These are phyloP conservation scores for Monosporascus sp. DNA, from an alignment of 2,329 filamentous ascomycete species.

Conservation along the genomic window DNA sequence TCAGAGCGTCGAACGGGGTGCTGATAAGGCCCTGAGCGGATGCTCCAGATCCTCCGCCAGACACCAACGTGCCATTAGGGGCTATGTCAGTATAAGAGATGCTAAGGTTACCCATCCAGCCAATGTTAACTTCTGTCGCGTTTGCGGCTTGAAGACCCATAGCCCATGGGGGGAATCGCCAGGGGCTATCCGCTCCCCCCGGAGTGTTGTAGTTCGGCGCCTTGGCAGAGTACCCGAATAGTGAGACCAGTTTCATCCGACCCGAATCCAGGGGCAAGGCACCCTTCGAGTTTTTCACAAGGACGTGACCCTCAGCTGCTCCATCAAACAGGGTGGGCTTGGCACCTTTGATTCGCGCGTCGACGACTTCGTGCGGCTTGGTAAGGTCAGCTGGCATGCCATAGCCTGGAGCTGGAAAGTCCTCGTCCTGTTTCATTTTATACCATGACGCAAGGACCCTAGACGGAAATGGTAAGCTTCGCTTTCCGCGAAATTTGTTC, in stretches of 20 bases:
- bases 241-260: conserved; percentile 41
- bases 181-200: conserved; percentile 40
- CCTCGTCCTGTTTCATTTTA: conserved; percentile 29
- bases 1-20: conserved; percentile 33
- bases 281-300: conserved; percentile 41
- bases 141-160: conserved; percentile 10
- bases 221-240: conserved; percentile 39
- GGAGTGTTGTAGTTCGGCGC: conserved; percentile 23
- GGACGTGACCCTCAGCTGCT: conserved; percentile 29
- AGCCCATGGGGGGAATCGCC: conserved; percentile 9
- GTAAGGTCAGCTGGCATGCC: conserved; percentile 30
- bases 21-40: conserved; percentile 29
- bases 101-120: conserved; percentile 18
- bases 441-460: conserved; percentile 34
- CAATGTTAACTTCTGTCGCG: conserved; percentile 5
- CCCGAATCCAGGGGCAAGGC: conserved; percentile 35
- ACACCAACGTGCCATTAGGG: conserved; percentile 32
- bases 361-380: conserved; percentile 30
- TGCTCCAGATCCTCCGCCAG: conserved; percentile 34
- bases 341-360: conserved; percentile 31
- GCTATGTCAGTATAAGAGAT: conserved; percentile 16
- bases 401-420: conserved; percentile 21
- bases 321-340: conserved; percentile 26
- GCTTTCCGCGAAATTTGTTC: conserved; percentile 27
- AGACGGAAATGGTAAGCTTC: background rate